These are phyloP conservation scores for Mycena alexandri DNA, from an alignment of 768 basidiomycete species.

Conservation along the genomic window DNA sequence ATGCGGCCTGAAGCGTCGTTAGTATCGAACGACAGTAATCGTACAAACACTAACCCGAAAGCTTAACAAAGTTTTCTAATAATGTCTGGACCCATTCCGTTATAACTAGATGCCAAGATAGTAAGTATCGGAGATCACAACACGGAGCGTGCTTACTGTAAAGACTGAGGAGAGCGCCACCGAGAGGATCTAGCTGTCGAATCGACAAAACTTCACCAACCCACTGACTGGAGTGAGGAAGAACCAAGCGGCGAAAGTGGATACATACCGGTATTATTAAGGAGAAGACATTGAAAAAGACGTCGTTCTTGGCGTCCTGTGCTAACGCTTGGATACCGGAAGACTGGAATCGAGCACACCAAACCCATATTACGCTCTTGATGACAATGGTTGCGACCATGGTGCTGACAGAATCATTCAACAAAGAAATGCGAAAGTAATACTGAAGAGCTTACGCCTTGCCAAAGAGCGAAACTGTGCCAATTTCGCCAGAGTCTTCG, in stretches of 20 bases:
- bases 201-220: conserved; percentile 36
- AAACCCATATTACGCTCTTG: conserved; percentile 35
- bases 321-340: conserved; percentile 35
- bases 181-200: conserved; percentile 36
- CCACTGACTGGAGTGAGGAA: conserved; percentile 21
- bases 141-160: conserved; percentile 21
- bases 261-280: conserved; percentile 29
- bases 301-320: conserved; percentile 39
- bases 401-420: conserved; percentile 8
- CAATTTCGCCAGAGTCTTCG: conserved; percentile 28
- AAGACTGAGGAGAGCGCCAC: conserved; percentile 36
- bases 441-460: conserved; percentile 29
- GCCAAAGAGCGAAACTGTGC: conserved; percentile 33
- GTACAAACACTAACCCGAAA: conserved; percentile 18
- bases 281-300: conserved; percentile 39
- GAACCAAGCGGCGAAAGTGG: not conserved
- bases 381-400: conserved; percentile 36
- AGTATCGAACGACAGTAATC: too few species aligned
- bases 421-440: not conserved
- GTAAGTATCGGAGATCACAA: not conserved
- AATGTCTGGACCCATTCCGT: conserved; percentile 35
- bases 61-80: conserved; percentile 37
- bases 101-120: conserved; percentile 20
- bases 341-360: conserved; percentile 35
- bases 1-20: conserved; percentile 5